Evolutionary conservation across 371 early-diverging fungal species (phyloP).

Genomic region (Lichtheimia hyalospora): DNA sequence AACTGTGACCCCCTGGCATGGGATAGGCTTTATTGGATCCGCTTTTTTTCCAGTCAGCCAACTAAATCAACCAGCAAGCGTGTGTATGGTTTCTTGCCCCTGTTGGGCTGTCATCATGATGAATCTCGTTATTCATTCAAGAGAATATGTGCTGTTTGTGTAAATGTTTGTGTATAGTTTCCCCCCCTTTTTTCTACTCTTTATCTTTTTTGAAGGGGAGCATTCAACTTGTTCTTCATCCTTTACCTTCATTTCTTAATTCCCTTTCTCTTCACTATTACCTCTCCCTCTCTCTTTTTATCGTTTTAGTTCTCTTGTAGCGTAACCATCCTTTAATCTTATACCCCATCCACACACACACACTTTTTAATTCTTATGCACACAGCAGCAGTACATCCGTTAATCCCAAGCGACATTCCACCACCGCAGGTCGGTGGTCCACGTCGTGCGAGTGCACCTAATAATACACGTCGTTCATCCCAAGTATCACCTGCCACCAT

Average conservation of each 20-base stretch:
- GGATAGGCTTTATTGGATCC: background rate
- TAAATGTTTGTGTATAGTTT: background rate
- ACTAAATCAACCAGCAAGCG: no score
- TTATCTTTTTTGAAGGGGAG: background rate
- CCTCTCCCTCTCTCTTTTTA: constrained; percentile 14
- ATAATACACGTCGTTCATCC: constrained; percentile 30
- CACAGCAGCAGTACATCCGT: constrained; percentile 6
- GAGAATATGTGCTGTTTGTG: background rate
- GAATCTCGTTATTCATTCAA: background rate
- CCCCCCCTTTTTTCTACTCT: constrained; percentile 7
- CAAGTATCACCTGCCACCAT: constrained; percentile 21
- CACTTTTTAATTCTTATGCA: constrained; percentile 8
- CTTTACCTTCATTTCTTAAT: constrained; percentile 9
- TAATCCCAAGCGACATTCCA: constrained; percentile 8
- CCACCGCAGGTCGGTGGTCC: constrained; percentile 16
- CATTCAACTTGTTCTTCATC: constrained; percentile 4
- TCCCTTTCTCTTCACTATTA: constrained; percentile 11
- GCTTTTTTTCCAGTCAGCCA: background rate
- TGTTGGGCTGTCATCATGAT: background rate
- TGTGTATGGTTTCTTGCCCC: background rate
- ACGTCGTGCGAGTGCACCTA: constrained; percentile 20
- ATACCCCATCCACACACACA: background rate
- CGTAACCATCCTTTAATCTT: constrained; percentile 1
- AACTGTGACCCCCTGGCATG: background rate
- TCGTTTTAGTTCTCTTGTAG: constrained; percentile 4